A percentile compares a stretch with the other conserved stretches of the same genome.
phyloP scores from a whole-genome alignment of 2,329 filamentous ascomycete genomes.

The Ceratocystis harringtonii region DNA sequence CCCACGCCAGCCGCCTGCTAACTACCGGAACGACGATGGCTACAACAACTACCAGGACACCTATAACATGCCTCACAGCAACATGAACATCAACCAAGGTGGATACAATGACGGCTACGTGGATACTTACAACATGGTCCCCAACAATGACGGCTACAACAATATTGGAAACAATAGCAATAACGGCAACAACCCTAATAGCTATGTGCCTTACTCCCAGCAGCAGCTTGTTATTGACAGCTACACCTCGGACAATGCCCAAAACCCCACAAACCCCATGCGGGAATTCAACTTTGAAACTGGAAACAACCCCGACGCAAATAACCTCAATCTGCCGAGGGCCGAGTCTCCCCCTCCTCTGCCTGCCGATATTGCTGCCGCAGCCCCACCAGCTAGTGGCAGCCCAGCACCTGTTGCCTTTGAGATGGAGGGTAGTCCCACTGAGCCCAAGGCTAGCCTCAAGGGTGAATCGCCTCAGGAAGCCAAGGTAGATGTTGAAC shows the following conservation, averaged over 20 bases:
- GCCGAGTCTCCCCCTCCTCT: conserved; percentile 51
- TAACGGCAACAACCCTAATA: not conserved
- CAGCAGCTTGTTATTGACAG: conserved; percentile 20
- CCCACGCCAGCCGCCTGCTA: conserved; percentile 27
- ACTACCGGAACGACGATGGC: conserved; percentile 25
- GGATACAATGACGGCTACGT: not conserved
- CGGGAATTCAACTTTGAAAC: conserved; percentile 23
- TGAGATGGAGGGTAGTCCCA: conserved; percentile 57
- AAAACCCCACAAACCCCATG: conserved; percentile 8
- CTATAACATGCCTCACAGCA: conserved; percentile 23
- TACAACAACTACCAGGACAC: conserved; percentile 22
- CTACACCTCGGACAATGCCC: conserved; percentile 23
- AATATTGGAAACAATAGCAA: not conserved
- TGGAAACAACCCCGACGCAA: conserved; percentile 30
- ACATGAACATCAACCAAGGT: conserved; percentile 1
- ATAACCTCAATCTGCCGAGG: conserved; percentile 31
- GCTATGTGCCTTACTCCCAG: conserved; percentile 14
- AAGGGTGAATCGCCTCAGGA: not conserved
- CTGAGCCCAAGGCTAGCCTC: not conserved
- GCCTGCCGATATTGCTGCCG: conserved; percentile 36
- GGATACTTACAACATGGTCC: conserved; percentile 3
- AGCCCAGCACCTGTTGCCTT: conserved; percentile 26
- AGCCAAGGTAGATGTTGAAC: conserved; percentile 42
- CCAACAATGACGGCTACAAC: conserved; percentile 24
- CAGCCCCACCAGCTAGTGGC: conserved; percentile 28